phyloP scores from a whole-genome alignment of 169 alveolate genomes.

The Plasmodium cynomolgi region DNA sequence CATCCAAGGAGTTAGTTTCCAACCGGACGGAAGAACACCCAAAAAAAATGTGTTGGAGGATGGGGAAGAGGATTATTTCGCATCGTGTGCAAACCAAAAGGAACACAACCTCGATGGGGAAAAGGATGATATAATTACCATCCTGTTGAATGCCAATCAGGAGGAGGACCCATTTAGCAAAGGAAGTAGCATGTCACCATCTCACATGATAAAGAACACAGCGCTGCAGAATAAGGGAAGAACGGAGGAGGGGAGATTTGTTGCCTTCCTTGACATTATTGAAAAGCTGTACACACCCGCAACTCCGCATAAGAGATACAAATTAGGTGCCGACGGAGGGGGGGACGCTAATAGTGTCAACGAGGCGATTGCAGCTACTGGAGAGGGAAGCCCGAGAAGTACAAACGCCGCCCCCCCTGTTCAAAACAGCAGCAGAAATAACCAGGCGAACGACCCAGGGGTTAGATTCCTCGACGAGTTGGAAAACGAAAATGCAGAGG shows the following conservation, averaged over 20 bases:
- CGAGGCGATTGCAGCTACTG: background rate
- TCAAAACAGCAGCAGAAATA: background rate
- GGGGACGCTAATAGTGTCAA: background rate
- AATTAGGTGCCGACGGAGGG: background rate
- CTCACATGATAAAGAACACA: conserved; percentile 1
- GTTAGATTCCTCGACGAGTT: background rate
- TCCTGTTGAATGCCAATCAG: conserved; percentile 13
- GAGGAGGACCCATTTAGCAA: background rate
- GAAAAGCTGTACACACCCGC: conserved; percentile 20
- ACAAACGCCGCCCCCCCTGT: background rate
- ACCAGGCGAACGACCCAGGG: background rate
- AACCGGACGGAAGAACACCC: background rate
- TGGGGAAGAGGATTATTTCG: background rate
- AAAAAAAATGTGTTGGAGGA: background rate
- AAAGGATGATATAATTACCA: background rate
- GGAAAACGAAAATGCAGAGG: background rate
- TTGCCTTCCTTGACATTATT: conserved; percentile 64
- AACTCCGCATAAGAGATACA: background rate
- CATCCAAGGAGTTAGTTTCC: background rate
- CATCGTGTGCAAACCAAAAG: background rate
- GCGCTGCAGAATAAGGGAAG: background rate
- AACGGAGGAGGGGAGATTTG: conserved; percentile 18
- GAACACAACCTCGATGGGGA: background rate
- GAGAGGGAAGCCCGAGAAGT: background rate
- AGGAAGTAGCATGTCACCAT: background rate